Evolutionary conservation across 495 filamentous ascomycete genomes (phyloP), one percentile per base, ranked within the genome.

Genomic region (Trichocladium uniseriatum): DNA sequence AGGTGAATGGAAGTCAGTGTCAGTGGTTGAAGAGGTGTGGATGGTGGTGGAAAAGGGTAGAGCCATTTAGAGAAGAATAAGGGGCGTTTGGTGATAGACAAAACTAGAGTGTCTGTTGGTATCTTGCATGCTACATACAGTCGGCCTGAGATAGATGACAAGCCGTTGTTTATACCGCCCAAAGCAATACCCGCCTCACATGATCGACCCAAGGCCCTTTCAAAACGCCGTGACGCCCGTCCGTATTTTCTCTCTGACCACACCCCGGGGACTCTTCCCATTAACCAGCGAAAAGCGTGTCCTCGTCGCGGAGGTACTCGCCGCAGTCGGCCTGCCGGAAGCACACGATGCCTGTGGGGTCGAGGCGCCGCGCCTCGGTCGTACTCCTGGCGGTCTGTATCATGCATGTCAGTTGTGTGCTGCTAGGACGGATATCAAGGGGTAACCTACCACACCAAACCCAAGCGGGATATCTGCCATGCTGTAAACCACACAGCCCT

Each of bases 301-400:
- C 76, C 55, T 79, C 79, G 53, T 96, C 91, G 61, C 92, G 77
- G 46, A 98, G 74, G 58, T 94, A 98, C 63, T 95, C 88, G 38
- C 92, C 91, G 60, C 84, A 79, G 72, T 97, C 91, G 1, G 84
- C 83, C 65, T 95, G 88, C 55, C 88, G 71, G 65, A 94, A 95
- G 27, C 82, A 78, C 9, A 83, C 81, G 45, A 95, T 84, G 13
- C 82, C 88, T 1, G 94, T 98, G 0, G 92, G 92, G 40, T 96
- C 91, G 45, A 96, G 63, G 49, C 84, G 71, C 51, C 85, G 70
- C 14, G 85, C 79, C 62, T 96, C 89, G 35, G 82, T 78, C 10
- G 87, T 94, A 46, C 84, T 87, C 51, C 88, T 72, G 10, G 88
- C 85, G 11, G 87, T 68, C 52, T 54, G 29, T 31, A 3, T 29